Base-by-base conservation (phyloP, 2,329 filamentous ascomycete species). In the Fusarium kyushuense region DNA sequence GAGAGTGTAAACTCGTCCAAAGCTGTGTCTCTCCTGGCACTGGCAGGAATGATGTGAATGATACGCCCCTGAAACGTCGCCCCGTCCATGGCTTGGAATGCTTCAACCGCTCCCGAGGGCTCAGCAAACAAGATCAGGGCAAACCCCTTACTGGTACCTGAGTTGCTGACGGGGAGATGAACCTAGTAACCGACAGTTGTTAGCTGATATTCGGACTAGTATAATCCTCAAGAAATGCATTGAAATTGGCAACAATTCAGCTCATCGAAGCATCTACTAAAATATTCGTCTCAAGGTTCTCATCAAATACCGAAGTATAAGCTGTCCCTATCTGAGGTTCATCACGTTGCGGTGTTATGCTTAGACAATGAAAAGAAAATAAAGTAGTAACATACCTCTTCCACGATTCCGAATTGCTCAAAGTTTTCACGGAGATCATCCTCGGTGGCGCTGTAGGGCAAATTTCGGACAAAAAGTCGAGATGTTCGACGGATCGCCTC, bases 261-360 rank as follows among this genome's bases (percentile, higher is more conserved):
- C 87, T 84, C 85, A 81, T 91, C 93, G 90, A 94, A 92, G 93
- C 92, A 97, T 98, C 95, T 99, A 99, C 96, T 97, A 99, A 97
- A 96, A 97, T 96, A 92, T 87, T 93, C 90, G 94, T 90, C 90
- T 91, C 90, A 89, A 83, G 41, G 81, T 86, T 93, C 85, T 89
- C 92, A 94, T 96, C 94, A 98, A 84, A 85, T 93, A 92, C 93
- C 83, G 79, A 75, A 85, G 92, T 92, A 95, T 97, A 92, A 94
- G 95, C 89, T 98, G 96, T 98, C 96, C 96, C 96, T 98, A 98
- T 98, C 96, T 92, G 92, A 92, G 88, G 84, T 93, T 98, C 95
- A 98, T 98, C 96, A 95, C 87, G 80, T 82, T 84, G 85, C 57
- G 45, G 58, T 49, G 61, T 57, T 48, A 56, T 13, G 46, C 21